These are phyloP conservation scores for Yamadazyma taylorii DNA, from an alignment of 1,139 yeast species.

Conservation along the genomic window DNA sequence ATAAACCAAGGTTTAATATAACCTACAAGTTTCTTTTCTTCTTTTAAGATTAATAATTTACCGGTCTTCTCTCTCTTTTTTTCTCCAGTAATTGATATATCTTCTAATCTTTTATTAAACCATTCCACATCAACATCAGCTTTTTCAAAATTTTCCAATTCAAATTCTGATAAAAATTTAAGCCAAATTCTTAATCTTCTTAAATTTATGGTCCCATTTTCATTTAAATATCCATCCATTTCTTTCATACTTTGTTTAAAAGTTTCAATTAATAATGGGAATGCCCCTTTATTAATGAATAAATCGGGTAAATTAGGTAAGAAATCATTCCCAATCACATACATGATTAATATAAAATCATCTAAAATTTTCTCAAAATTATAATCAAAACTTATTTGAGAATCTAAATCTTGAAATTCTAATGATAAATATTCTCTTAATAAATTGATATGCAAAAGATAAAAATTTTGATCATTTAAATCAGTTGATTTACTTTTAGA, in stretches of 20 bases:
- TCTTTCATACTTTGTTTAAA: slow-evolving; percentile 77
- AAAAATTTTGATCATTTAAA: slow-evolving; percentile 78
- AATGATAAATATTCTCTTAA: slow-evolving; percentile 88
- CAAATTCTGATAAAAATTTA: slow-evolving; percentile 65
- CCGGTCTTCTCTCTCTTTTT: slow-evolving; percentile 67
- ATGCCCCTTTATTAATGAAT: slow-evolving; percentile 92
- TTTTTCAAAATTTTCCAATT: slow-evolving; percentile 77
- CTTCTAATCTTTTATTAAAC: slow-evolving; percentile 83
- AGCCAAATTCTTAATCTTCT: slow-evolving; percentile 74
- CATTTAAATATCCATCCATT: slow-evolving; percentile 83
- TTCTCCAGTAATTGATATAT: slow-evolving; percentile 72
- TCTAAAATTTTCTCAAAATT: slow-evolving; percentile 88
- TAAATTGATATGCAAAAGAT: slow-evolving; percentile 76
- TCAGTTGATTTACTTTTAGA: slow-evolving; percentile 41
- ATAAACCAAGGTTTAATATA: slow-evolving; percentile 68
- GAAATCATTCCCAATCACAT: slow-evolving; percentile 97
- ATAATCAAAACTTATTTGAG: slow-evolving; percentile 65
- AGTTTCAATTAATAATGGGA: slow-evolving; percentile 83
- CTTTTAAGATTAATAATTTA: slow-evolving; percentile 63
- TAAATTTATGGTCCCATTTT: slow-evolving; percentile 77
- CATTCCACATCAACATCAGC: slow-evolving; percentile 85
- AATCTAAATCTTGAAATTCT: slow-evolving; percentile 74
- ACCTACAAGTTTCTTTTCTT: slow-evolving; percentile 68
- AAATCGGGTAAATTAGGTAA: slow-evolving; percentile 96
- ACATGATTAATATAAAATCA: slow-evolving; percentile 89